These are phyloP conservation scores for Solanum chilense DNA, from an alignment of 257 asterid species.

Conservation along the genomic window DNA sequence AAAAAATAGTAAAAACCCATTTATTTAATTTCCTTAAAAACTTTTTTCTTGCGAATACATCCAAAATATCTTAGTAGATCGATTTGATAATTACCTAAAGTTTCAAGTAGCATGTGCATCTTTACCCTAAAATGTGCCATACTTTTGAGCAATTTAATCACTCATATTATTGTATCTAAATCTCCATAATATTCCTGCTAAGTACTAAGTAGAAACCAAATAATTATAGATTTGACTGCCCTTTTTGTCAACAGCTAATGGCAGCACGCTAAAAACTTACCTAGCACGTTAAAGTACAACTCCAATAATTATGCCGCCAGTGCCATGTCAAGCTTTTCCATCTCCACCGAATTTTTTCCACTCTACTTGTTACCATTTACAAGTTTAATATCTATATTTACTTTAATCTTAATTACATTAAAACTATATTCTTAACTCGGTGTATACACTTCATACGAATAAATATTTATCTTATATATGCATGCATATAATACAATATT, in stretches of 20 bases:
- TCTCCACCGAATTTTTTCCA: background rate
- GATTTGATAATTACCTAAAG: background rate
- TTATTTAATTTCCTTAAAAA: background rate
- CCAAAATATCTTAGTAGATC: background rate
- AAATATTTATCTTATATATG: too few relatives aligned
- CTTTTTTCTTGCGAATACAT: background rate
- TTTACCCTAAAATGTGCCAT: background rate
- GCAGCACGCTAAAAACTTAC: background rate
- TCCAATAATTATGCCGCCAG: background rate
- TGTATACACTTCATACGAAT: too few relatives aligned
- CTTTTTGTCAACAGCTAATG: background rate
- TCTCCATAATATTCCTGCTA: background rate
- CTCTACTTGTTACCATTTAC: background rate
- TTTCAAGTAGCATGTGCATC: background rate
- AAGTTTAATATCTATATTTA: too few relatives aligned
- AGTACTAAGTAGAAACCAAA: background rate
- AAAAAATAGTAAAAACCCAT: background rate
- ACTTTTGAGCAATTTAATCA: background rate
- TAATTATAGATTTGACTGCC: background rate
- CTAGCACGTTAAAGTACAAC: background rate
- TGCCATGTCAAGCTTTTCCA: background rate
- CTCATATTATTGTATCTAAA: background rate
- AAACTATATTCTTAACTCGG: too few relatives aligned
- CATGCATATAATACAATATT: background rate
- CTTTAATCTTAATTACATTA: too few relatives aligned